These are phyloP conservation scores for Cladosporium austrohemisphaericum DNA, from an alignment of 2,329 filamentous ascomycete genomes.

Conservation along the genomic window DNA sequence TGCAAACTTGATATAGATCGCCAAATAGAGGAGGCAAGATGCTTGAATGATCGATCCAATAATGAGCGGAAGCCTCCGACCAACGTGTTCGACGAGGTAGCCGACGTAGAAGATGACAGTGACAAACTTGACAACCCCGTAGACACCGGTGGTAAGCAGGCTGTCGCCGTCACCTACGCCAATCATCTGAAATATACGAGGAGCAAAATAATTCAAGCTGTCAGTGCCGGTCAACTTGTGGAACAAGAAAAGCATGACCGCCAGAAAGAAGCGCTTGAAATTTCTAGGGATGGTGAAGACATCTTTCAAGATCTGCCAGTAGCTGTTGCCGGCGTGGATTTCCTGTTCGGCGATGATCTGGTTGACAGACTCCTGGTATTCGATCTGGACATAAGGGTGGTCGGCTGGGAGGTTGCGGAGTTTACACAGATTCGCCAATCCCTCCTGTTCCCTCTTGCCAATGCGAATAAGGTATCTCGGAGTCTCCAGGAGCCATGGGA, in stretches of 20 bases:
- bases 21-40: not conserved
- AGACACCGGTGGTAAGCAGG: conserved; percentile 16
- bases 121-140: conserved; percentile 38
- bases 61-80: conserved; percentile 44
- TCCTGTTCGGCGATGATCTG: conserved; percentile 52
- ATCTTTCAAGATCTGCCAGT: too few relatives aligned
- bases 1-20: not conserved
- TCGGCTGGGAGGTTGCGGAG: conserved; percentile 44
- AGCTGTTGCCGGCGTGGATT: conserved; percentile 13
- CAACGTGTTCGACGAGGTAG: conserved; percentile 38
- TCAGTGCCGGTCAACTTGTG: conserved; percentile 36
- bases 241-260: conserved; percentile 36
- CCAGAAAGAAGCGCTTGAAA: conserved; percentile 39
- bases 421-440: conserved; percentile 38
- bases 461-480: conserved; percentile 37
- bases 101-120: conserved; percentile 38
- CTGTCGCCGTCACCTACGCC: conserved; percentile 40
- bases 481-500: conserved; percentile 36
- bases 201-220: conserved; percentile 40
- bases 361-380: conserved; percentile 46
- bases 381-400: conserved; percentile 45
- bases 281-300: conserved; percentile 25
- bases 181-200: conserved; percentile 39
- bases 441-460: conserved; percentile 37
- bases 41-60: conserved; percentile 41